phyloP scores from a whole-genome alignment of 306 rosid species.

The Corylus avellana region DNA sequence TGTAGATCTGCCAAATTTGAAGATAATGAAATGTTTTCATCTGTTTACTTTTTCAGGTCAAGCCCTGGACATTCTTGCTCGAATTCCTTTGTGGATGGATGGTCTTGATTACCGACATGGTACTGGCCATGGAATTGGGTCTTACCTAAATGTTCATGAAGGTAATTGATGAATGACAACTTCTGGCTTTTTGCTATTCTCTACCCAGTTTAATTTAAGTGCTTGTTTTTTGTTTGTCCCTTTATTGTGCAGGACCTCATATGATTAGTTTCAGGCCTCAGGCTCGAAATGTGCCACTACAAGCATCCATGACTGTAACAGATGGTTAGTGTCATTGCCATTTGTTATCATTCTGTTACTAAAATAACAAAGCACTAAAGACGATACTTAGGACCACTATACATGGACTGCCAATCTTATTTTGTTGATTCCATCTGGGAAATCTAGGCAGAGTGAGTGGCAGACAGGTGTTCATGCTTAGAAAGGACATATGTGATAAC shows the following conservation, averaged over 20 bases:
- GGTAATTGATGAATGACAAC: conserved; percentile 43
- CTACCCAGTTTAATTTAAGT: conserved; percentile 1
- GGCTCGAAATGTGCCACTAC: conserved; percentile 83
- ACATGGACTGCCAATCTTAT: conserved; percentile 6
- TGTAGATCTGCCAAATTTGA: conserved; percentile 3
- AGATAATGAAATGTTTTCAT: not conserved
- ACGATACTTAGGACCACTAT: not conserved
- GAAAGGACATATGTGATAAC: not conserved
- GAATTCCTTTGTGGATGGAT: conserved; percentile 88
- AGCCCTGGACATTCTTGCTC: conserved; percentile 87
- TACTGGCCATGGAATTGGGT: conserved; percentile 99
- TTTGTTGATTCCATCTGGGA: not conserved
- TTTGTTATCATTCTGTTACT: not conserved
- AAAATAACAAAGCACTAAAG: not conserved
- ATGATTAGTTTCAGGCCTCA: conserved; percentile 93
- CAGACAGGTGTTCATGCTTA: not conserved
- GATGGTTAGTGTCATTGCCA: conserved; percentile 66
- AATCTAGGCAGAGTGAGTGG: not conserved
- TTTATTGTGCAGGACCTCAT: conserved; percentile 77
- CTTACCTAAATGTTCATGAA: conserved; percentile 97
- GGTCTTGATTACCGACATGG: conserved; percentile 99
- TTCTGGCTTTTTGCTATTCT: conserved; percentile 22
- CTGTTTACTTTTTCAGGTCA: conserved; percentile 51
- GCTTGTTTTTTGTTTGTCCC: conserved; percentile 9
- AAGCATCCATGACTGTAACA: conserved; percentile 91